phyloP scores from a whole-genome alignment of 2,329 filamentous ascomycete species.

The Epichloe sylvatica region DNA sequence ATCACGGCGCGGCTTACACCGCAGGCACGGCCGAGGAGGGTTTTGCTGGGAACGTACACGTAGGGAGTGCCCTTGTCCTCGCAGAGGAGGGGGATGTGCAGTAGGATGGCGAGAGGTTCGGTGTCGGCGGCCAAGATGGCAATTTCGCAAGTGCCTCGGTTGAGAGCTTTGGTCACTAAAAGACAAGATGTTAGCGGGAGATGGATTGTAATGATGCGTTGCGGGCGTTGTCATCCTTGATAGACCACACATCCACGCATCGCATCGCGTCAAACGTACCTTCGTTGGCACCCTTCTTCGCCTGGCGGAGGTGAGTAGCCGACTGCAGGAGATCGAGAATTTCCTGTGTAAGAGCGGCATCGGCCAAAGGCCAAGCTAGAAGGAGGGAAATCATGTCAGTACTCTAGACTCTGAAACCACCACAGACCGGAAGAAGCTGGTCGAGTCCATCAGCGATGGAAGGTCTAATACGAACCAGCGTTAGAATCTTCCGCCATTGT shows the following conservation, averaged over 20 bases:
- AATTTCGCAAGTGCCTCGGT: constrained; percentile 80
- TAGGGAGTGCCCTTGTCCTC: constrained; percentile 60
- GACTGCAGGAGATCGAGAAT: constrained; percentile 73
- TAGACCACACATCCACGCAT: neutral
- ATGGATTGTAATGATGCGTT: neutral
- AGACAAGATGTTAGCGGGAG: constrained; percentile 6
- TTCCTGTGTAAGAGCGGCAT: constrained; percentile 61
- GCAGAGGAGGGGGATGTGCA: constrained; percentile 72
- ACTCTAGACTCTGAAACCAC: neutral
- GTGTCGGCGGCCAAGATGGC: constrained; percentile 85
- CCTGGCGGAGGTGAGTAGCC: constrained; percentile 50
- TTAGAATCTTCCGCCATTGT: constrained; percentile 15
- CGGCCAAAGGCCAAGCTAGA: constrained; percentile 56
- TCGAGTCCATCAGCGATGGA: too few species aligned
- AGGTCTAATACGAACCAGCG: constrained; percentile 10
- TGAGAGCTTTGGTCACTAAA: constrained; percentile 63
- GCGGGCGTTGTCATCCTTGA: too few species aligned
- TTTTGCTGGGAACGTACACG: constrained; percentile 63
- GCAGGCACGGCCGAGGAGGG: constrained; percentile 74
- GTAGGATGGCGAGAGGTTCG: constrained; percentile 70
- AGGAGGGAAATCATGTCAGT: constrained; percentile 1
- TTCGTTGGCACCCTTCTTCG: constrained; percentile 84
- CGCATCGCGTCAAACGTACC: constrained; percentile 19
- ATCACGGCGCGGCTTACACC: constrained; percentile 85
- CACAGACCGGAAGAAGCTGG: neutral